phyloP scores from a whole-genome alignment of 306 rosid species.

The Prunus mume region DNA sequence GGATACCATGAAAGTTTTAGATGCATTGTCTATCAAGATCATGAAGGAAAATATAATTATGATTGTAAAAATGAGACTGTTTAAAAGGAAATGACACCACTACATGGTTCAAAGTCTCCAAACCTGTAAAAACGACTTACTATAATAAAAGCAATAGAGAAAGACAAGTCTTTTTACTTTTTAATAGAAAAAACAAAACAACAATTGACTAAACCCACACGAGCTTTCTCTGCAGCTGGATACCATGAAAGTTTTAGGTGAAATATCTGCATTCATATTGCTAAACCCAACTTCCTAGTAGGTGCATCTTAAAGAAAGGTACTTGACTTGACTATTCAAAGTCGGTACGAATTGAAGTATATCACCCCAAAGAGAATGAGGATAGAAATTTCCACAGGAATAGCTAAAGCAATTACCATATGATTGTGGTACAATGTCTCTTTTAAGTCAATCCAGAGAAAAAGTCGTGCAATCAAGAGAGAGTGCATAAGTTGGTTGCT shows the following conservation, averaged over 20 bases:
- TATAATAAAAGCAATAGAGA: too few relatives aligned
- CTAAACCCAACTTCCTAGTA: not conserved
- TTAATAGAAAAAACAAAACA: too few relatives aligned
- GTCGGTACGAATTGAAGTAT: not conserved
- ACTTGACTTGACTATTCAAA: not conserved
- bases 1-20: too few relatives aligned
- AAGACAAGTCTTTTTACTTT: too few relatives aligned
- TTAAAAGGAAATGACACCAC: not conserved
- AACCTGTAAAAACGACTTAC: too few relatives aligned
- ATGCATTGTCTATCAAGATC: too few relatives aligned
- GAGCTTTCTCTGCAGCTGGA: too few relatives aligned
- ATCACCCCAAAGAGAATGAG: not conserved
- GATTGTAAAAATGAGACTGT: not conserved
- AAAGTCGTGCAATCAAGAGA: not conserved
- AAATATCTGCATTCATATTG: not conserved
- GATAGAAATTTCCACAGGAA: not conserved
- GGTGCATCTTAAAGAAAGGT: not conserved
- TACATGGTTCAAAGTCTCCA: not conserved
- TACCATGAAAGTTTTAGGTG: not conserved
- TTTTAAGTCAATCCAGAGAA: not conserved
- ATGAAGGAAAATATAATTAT: too few relatives aligned
- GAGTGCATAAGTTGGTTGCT: too few relatives aligned
- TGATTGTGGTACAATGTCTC: not conserved
- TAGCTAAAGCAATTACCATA: not conserved
- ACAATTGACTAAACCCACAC: too few relatives aligned